These are phyloP conservation scores for Patellifolia procumbens DNA, from an alignment of 179 eudicot species.

Conservation along the genomic window DNA sequence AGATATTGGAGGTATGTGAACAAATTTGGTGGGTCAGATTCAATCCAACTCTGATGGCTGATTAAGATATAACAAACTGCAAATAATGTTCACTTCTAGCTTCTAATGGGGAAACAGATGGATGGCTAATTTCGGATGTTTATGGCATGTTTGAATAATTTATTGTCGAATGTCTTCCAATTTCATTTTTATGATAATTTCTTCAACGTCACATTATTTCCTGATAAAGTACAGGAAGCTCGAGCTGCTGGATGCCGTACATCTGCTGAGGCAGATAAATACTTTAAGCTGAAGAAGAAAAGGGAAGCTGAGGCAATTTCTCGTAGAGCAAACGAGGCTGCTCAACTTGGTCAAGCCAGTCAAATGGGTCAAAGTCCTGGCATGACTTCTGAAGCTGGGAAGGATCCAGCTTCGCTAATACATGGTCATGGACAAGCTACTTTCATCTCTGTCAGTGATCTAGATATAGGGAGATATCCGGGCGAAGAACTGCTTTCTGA, in stretches of 20 bases:
- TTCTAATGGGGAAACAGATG: background rate
- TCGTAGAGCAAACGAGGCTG: conserved; percentile 24
- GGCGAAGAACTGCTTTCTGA: conserved; percentile 43
- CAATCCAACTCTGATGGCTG: too few species aligned
- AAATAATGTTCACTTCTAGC: too few species aligned
- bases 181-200: background rate
- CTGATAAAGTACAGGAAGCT: conserved; percentile 35
- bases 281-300: conserved; percentile 33
- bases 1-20: too few species aligned
- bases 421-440: conserved; percentile 28
- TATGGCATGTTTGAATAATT: background rate
- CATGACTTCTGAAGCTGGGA: conserved; percentile 18
- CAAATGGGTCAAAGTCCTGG: conserved; percentile 11
- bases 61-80: too few species aligned
- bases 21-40: too few species aligned
- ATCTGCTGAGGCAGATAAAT: conserved; percentile 44
- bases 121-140: background rate
- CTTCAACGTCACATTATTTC: background rate
- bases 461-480: conserved; percentile 27
- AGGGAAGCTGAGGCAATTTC: conserved; percentile 36
- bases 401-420: conserved; percentile 12
- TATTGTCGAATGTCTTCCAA: background rate
- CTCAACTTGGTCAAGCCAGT: conserved; percentile 3
- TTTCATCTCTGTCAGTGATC: conserved; percentile 17
- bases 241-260: conserved; percentile 46